Percentiles rank a stretch among this genome's conserved stretches.
These are phyloP conservation scores for Chrysoporthe austroafricana DNA, from an alignment of 2,329 filamentous ascomycete species.

Conservation along the genomic window DNA sequence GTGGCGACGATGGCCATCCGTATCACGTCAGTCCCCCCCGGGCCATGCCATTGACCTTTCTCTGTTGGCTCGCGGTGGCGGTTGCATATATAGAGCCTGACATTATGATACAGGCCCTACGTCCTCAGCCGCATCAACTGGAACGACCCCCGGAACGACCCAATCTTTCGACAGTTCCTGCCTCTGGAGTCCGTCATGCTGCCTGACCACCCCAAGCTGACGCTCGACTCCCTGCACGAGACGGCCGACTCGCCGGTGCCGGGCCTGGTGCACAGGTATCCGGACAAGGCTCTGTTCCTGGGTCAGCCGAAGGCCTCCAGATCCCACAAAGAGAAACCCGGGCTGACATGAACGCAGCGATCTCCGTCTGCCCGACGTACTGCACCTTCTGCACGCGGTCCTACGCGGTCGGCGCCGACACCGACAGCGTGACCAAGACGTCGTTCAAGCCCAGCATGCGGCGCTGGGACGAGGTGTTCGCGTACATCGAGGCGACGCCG, in stretches of 20 bases:
- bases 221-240: conserved; percentile 63
- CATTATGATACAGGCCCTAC: conserved; percentile 50
- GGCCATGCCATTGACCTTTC: too few relatives aligned
- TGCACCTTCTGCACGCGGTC: conserved; percentile 66
- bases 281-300: conserved; percentile 64
- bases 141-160: conserved; percentile 60
- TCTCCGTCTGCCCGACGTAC: conserved; percentile 64
- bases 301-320: conserved; percentile 43
- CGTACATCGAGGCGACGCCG: conserved; percentile 57
- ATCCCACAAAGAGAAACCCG: not conserved
- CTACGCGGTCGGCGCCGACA: conserved; percentile 60
- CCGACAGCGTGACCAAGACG: conserved; percentile 53
- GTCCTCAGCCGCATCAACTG: conserved; percentile 63
- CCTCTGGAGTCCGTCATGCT: conserved; percentile 57
- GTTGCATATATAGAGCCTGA: not conserved
- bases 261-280: conserved; percentile 66
- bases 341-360: conserved; percentile 44
- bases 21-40: conserved; percentile 46
- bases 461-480: conserved; percentile 61
- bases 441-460: conserved; percentile 43
- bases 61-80: not conserved
- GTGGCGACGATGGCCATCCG: conserved; percentile 63
- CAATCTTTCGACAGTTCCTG: conserved; percentile 64
- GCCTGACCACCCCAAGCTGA: conserved; percentile 57
- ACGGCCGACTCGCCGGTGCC: conserved; percentile 57